Base-by-base conservation (phyloP, 2,329 filamentous ascomycete genomes). In the Lasiodiplodia sp. region DNA sequence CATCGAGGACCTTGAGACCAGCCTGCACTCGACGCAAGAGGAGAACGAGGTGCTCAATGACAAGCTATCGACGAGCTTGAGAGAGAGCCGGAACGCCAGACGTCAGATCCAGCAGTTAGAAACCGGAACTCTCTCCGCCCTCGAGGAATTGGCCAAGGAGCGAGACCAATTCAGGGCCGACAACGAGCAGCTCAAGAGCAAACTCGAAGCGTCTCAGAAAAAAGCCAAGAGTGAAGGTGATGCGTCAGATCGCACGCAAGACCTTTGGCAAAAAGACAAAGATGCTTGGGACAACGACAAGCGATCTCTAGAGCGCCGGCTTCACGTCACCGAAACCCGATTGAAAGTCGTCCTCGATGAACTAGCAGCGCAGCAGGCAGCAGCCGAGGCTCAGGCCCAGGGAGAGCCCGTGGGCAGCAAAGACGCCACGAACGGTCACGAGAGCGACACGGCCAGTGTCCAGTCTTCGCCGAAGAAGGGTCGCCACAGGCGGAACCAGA, bases 281-380 rank as follows among this genome's bases (percentile, higher is more conserved):
- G 90, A 95, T 67, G 83, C 84, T 2, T 98, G 94, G 94, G 91
- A 94, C 14, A 89, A 91, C 57, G 94, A 97, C 77, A 91, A 89
- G 74, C 89, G 94, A 67, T 91, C 88, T 68, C 86, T 93, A 70
- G 95, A 99, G 79, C 89, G 92, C 68, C 93, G 92, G 73, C 82
- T 97, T 16, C 94, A 98, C 78, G 87, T 97, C n/a, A 92, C 94
- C 2, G 96, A 99, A 81, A 92, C 87, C 37, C 90, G 95, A 47
- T 80, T 99, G 67, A 96, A 95, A 77, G 86, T 88, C 12, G 87
- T 99, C 12, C 84, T 99, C 55, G 93, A 95, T 47, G 96, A 98
- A 79, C 88, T 99, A 62, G 89, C 89, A n/a, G 86, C 87, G 3
- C 88, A 89, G 68, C 89, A 94, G 73, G 85, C 85, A 53, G 75